Conservation (phyloP, 495 filamentous ascomycete species). For the Annulohypoxylon maeteangense region DNA sequence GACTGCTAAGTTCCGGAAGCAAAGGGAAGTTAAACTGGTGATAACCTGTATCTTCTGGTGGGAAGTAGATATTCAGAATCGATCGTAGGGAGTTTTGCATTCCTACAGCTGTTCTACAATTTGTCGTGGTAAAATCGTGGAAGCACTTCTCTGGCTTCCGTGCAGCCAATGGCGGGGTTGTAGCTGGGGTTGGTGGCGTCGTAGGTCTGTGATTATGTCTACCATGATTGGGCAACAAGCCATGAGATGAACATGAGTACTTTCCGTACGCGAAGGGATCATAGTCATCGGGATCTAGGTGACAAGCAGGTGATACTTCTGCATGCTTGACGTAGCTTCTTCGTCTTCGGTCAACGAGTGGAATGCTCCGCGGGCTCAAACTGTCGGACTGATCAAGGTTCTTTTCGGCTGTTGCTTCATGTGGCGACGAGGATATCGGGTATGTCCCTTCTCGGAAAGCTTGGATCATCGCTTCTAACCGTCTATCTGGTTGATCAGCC, state of each 20-base stretch:
- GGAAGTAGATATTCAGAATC: slow-evolving; percentile 51
- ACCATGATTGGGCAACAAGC: slow-evolving; percentile 20
- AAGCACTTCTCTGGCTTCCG: slow-evolving; percentile 39
- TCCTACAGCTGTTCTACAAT: slow-evolving; percentile 52
- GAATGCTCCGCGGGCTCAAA: slow-evolving; percentile 6
- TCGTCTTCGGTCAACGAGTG: neutral
- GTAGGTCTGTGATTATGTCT: slow-evolving; percentile 24
- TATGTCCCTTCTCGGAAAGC: slow-evolving; percentile 47
- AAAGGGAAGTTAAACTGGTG: slow-evolving; percentile 51
- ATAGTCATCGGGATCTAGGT: slow-evolving; percentile 41
- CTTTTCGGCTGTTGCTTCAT: slow-evolving; percentile 10
- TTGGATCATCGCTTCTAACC: slow-evolving; percentile 48
- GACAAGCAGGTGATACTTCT: slow-evolving; percentile 23
- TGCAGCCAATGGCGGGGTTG: slow-evolving; percentile 31
- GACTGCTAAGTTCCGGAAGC: slow-evolving; percentile 50
- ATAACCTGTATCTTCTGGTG: slow-evolving; percentile 49
- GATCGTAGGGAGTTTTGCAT: slow-evolving; percentile 57
- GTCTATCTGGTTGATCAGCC: slow-evolving; percentile 37
- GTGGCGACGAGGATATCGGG: slow-evolving; percentile 26
- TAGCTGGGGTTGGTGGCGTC: slow-evolving; percentile 43
- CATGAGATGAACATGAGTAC: slow-evolving; percentile 12
- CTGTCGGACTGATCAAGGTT: slow-evolving; percentile 7
- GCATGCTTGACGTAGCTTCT: slow-evolving; percentile 15
- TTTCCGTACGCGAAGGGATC: slow-evolving; percentile 47
- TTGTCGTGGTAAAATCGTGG: slow-evolving; percentile 48